Conservation (phyloP, 345 rosid species). For the Eucalyptus erythrocorys region DNA sequence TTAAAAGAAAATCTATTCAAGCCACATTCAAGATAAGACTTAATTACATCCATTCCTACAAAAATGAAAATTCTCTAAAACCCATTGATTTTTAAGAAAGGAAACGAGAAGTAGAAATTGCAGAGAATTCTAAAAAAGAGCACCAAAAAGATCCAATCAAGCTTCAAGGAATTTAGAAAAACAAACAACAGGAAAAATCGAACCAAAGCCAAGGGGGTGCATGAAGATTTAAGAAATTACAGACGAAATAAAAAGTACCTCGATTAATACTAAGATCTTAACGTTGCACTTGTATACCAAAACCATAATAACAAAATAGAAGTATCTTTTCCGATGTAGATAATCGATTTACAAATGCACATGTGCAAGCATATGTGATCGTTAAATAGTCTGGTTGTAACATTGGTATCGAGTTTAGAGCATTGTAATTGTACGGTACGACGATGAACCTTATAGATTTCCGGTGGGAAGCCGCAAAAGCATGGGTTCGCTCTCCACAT, state of each 20-base stretch:
- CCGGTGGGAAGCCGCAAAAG: not conserved
- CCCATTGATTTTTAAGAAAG: not conserved
- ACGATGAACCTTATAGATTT: not conserved
- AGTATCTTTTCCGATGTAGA: not conserved
- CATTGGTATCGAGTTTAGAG: not conserved
- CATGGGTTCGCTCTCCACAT: fast-evolving
- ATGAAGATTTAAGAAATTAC: not conserved
- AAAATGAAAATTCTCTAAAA: not conserved
- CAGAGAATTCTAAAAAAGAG: not conserved
- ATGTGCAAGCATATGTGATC: not conserved
- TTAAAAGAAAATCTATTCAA: not conserved
- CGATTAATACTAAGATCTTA: not conserved
- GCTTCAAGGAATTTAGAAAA: not conserved
- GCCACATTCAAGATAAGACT: not conserved
- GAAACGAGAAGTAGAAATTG: not conserved
- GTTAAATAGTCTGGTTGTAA: not conserved
- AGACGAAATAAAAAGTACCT: not conserved
- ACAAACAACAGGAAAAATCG: not conserved
- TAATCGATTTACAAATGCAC: not conserved
- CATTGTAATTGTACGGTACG: fast-evolving
- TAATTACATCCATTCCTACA: not conserved
- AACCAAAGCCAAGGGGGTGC: not conserved
- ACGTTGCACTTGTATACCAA: not conserved
- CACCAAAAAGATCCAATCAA: not conserved
- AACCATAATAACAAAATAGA: not conserved